A percentile compares a stretch with the other conserved stretches of the same genome.
phyloP scores from a whole-genome alignment of 2,329 filamentous ascomycete species.

The Alternaria sp. region DNA sequence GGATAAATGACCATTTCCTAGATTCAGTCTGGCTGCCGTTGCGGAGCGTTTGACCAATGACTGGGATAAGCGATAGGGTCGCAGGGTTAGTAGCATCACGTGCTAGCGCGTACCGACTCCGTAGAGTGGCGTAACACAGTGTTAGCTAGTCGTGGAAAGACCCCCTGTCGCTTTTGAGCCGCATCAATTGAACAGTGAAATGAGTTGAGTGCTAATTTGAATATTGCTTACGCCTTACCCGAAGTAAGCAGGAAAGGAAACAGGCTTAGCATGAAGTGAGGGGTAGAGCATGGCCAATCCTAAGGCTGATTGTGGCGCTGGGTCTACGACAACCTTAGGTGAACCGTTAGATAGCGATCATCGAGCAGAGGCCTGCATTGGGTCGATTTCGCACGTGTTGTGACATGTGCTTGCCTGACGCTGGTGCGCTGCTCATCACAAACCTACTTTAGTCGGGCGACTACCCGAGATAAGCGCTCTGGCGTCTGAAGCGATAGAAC shows the following conservation, averaged over 20 bases:
- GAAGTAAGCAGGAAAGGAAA: background rate
- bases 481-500: background rate
- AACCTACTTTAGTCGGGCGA: conserved; percentile 5
- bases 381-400: conserved; percentile 9
- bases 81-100: conserved; percentile 10
- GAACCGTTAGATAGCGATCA: conserved; percentile 8
- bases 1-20: conserved; percentile 8
- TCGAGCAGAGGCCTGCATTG: background rate
- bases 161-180: conserved; percentile 5
- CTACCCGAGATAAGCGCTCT: conserved; percentile 4
- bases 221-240: background rate
- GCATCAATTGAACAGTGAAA: background rate
- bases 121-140: conserved; percentile 7
- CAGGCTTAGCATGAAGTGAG: conserved; percentile 2
- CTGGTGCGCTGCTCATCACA: background rate
- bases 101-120: conserved; percentile 14
- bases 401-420: conserved; percentile 11
- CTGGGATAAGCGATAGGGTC: conserved; percentile 11
- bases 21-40: conserved; percentile 15
- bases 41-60: background rate
- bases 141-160: conserved; percentile 8
- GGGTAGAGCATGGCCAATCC: background rate
- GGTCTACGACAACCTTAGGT: conserved; percentile 1
- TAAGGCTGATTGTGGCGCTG: background rate
- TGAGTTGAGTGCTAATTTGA: background rate